A percentile compares a stretch with the other conserved stretches of the same genome.
Conservation (phyloP, 2,329 filamentous ascomycete species). For the Xylariaceae sp. region DNA sequence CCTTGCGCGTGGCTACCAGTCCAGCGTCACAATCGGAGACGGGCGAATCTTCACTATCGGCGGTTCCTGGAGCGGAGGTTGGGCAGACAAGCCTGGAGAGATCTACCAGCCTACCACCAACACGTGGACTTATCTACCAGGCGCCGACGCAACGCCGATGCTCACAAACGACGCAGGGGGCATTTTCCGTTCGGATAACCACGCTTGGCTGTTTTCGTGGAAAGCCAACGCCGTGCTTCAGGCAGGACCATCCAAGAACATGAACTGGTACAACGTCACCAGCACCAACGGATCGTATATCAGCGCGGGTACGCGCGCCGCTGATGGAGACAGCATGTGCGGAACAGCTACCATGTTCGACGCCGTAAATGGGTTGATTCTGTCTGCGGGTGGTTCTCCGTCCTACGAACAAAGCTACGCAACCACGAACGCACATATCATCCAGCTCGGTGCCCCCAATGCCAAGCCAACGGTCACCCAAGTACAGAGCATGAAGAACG, state of each 20-base stretch:
- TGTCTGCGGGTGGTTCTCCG: slow-evolving; percentile 46
- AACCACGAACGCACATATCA: slow-evolving; percentile 43
- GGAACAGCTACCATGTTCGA: slow-evolving; percentile 54
- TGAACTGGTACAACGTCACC: slow-evolving; percentile 53
- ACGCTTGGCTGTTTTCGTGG: slow-evolving; percentile 53
- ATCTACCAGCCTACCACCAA: slow-evolving; percentile 46
- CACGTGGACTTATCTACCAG: slow-evolving; percentile 45
- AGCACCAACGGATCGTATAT: slow-evolving; percentile 36
- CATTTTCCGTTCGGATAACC: slow-evolving; percentile 48
- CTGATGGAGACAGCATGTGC: slow-evolving; percentile 48
- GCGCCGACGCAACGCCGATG: slow-evolving; percentile 46
- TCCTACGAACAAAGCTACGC: slow-evolving; percentile 40
- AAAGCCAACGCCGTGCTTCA: slow-evolving; percentile 48
- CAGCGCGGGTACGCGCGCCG: slow-evolving; percentile 42
- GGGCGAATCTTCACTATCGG: slow-evolving; percentile 58
- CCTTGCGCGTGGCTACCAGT: slow-evolving; percentile 51
- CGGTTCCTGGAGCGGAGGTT: slow-evolving; percentile 52
- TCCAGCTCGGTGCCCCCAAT: slow-evolving; percentile 37
- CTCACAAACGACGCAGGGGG: slow-evolving; percentile 46
- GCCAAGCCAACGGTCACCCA: slow-evolving; percentile 27
- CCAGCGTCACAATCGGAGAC: slow-evolving; percentile 47
- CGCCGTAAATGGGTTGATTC: slow-evolving; percentile 47
- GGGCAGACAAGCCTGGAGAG: slow-evolving; percentile 54
- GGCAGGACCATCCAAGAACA: slow-evolving; percentile 40
- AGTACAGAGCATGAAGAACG: slow-evolving; percentile 36